A percentile compares a stretch with the other conserved stretches of the same genome.
Evolutionary conservation across 2,329 filamentous ascomycete species (phyloP).

Genomic region (Pseudopyrenochaeta lycopersici): DNA sequence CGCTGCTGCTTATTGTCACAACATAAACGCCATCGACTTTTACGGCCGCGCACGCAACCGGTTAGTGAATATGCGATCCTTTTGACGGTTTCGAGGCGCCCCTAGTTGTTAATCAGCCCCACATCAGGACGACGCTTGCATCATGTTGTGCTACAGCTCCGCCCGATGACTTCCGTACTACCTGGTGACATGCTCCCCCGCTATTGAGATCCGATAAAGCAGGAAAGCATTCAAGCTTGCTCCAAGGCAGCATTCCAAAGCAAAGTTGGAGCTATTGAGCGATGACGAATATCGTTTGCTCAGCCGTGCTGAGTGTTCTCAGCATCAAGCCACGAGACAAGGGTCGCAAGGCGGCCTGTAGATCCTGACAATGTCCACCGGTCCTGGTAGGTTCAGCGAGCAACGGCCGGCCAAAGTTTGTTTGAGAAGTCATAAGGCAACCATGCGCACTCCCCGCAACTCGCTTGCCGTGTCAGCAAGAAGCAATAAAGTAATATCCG

Average conservation of each 20-base stretch:
- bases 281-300: constrained; percentile 18
- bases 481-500: constrained; percentile 19
- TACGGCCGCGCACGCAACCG: constrained; percentile 31
- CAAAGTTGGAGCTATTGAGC: background rate
- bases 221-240: background rate
- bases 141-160: constrained; percentile 27
- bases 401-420: constrained; percentile 43
- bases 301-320: constrained; percentile 36
- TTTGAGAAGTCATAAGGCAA: constrained; percentile 34
- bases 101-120: constrained; percentile 38
- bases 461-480: constrained; percentile 38
- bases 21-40: constrained; percentile 39
- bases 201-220: constrained; percentile 2
- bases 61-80: constrained; percentile 38
- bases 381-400: constrained; percentile 27
- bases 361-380: constrained; percentile 39
- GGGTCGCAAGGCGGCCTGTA: constrained; percentile 32
- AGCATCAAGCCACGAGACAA: constrained; percentile 43
- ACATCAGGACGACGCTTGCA: constrained; percentile 28
- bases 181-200: constrained; percentile 21
- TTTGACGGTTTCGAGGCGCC: constrained; percentile 27
- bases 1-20: constrained; percentile 37
- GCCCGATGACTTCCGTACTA: constrained; percentile 25
- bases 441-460: constrained; percentile 36
- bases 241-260: background rate